Evolutionary conservation across 495 filamentous ascomycete species (phyloP), one percentile per base, ranked within the genome.

Genomic region (Cryomyces antarcticus): DNA sequence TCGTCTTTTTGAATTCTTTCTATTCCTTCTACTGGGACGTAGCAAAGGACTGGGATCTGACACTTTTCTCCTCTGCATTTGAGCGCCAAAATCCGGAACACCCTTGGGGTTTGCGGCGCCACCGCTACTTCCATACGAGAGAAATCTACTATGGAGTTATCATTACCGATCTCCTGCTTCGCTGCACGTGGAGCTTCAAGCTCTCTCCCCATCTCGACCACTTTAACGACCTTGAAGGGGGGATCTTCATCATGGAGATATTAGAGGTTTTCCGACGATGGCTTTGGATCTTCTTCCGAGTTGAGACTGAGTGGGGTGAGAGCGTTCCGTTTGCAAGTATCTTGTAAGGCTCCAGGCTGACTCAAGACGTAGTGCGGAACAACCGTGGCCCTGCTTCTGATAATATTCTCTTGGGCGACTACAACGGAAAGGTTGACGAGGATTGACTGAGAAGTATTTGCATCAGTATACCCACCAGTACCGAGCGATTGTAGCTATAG

Each of bases 11-110:
- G 41, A 97, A 96, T 53, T 83, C 80, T 7, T 63, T 77, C 44
- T 97, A 94, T 61, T 86, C 82, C 31, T 95, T 95, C 68, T 97
- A 88, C 67, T 97, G 89, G 89, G 89, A 97, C 56, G 76, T 96
- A 17, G 72, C 83, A 37, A 86, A 82, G 63, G 89, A 97, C 65
- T 97, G 89, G 89, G 89, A 96, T 51, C 66, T 97, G 35, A 80
- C 76, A 0, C 69, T 96, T n/a, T 82, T 96, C 51, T 61, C 71
- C 6, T 43, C 60, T 0, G 12, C 42, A 9, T 5, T 65, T 24
- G 62, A 64, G 31, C 64, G 70, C 30, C 61, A 61, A 41, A 63
- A 69, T 30, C 67, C 64, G 5, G 71, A 78, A 6, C 66, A 87
- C 49, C 75, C 84, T 1, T 93, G 70, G 48, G 89, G 84, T 3